Percentiles rank a stretch among this genome's conserved stretches.
These are phyloP conservation scores for Hortiboletus campestris DNA, from an alignment of 768 basidiomycete genomes.

Conservation along the genomic window DNA sequence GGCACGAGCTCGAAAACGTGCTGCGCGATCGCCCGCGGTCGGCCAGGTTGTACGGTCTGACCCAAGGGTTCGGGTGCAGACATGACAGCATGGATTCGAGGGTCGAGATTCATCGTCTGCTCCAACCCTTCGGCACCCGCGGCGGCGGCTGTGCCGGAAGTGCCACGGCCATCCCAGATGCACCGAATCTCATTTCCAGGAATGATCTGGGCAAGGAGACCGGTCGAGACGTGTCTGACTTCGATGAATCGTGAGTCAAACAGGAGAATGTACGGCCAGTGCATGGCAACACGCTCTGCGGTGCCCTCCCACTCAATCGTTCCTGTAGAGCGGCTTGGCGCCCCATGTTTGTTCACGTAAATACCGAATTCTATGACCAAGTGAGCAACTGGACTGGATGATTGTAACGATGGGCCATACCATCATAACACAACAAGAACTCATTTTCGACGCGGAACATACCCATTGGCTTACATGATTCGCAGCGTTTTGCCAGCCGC, in stretches of 20 bases:
- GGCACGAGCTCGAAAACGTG: slow-evolving; percentile 74
- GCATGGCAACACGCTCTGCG: slow-evolving; percentile 85
- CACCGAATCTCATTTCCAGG: slow-evolving; percentile 79
- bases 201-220: slow-evolving; percentile 79
- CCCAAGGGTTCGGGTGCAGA: slow-evolving; percentile 44
- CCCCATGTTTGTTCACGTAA: slow-evolving; percentile 90
- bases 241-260: slow-evolving; percentile 92
- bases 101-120: slow-evolving; percentile 61
- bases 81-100: slow-evolving; percentile 87
- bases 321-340: slow-evolving; percentile 65
- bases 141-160: slow-evolving; percentile 25
- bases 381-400: slow-evolving; percentile 1
- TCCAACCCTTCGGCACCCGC: slow-evolving; percentile 33
- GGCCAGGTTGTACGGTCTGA: slow-evolving; percentile 37
- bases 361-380: slow-evolving; percentile 73
- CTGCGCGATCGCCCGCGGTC: slow-evolving; percentile 56
- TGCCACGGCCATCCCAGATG: slow-evolving; percentile 83
- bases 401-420: slow-evolving; percentile 39
- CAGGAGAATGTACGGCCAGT: slow-evolving; percentile 83
- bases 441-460: slow-evolving; percentile 91
- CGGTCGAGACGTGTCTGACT: slow-evolving; percentile 79
- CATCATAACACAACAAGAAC: slow-evolving; percentile 87
- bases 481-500: slow-evolving; percentile 75
- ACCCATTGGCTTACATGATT: slow-evolving; percentile 77
- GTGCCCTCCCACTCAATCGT: slow-evolving; percentile 95